Conservation (phyloP, 2,329 filamentous ascomycete species). For the Colletotrichum camelliae region DNA sequence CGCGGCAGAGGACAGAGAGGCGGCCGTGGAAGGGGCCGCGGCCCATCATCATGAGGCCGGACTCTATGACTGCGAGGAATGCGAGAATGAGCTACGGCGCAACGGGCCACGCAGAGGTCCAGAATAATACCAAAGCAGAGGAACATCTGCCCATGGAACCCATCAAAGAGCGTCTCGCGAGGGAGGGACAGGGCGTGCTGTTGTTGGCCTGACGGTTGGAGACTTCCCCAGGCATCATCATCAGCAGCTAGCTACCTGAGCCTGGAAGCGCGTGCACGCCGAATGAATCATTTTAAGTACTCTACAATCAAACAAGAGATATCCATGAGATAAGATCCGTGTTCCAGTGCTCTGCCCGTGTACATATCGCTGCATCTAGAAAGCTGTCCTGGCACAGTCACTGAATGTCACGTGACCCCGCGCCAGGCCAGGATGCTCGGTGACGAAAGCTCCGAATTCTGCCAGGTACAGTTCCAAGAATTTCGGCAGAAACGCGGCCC, state of each 20-base stretch:
- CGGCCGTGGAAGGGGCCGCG: constrained; percentile 17
- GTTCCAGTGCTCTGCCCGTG: not conserved
- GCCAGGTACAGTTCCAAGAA: not conserved
- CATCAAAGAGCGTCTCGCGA: not conserved
- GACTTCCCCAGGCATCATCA: not conserved
- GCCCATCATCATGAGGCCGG: not conserved
- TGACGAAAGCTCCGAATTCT: not conserved
- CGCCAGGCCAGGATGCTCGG: not conserved
- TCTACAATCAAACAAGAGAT: not conserved
- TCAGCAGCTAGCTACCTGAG: not conserved
- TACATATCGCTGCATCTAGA: not conserved
- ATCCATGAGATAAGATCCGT: not conserved
- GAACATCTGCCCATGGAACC: not conserved
- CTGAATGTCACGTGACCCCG: not conserved
- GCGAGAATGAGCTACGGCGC: not conserved
- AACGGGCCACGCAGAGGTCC: not conserved
- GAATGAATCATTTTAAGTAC: constrained; percentile 5
- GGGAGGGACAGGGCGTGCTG: not conserved
- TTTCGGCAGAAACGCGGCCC: not conserved
- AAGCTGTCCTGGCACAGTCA: not conserved
- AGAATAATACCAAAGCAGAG: not conserved
- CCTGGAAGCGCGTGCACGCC: not conserved
- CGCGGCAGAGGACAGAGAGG: constrained; percentile 48
- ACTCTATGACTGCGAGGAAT: not conserved
- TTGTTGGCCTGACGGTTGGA: not conserved